Conservation (phyloP, 495 filamentous ascomycete species). For the Talaromyces borbonicus region DNA sequence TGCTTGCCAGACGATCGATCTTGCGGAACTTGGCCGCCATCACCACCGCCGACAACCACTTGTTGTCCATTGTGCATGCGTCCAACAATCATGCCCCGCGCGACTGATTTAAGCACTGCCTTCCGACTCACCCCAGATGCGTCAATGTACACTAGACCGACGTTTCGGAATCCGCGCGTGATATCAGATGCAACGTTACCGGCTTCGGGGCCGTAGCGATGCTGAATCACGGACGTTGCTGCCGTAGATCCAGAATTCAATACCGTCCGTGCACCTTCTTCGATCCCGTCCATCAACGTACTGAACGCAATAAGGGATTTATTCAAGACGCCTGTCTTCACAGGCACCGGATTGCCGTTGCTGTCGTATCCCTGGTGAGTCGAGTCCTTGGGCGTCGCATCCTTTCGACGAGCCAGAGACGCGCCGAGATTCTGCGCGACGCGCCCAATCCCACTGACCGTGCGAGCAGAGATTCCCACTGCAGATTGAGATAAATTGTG, state of each 20-base stretch:
- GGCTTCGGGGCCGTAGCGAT: slow-evolving; percentile 79
- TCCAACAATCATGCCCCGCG: slow-evolving; percentile 97
- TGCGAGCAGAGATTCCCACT: slow-evolving; percentile 71
- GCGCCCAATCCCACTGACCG: slow-evolving; percentile 69
- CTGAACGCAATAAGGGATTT: slow-evolving; percentile 93
- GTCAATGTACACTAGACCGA: slow-evolving; percentile 96
- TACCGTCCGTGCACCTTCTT: slow-evolving; percentile 68
- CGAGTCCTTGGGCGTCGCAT: slow-evolving; percentile 34
- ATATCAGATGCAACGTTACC: slow-evolving; percentile 60
- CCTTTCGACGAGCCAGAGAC: slow-evolving; percentile 51
- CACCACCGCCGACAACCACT: slow-evolving; percentile 72
- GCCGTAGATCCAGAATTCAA: slow-evolving; percentile 63
- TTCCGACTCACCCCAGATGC: slow-evolving; percentile 81
- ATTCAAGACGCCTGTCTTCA: slow-evolving; percentile 87
- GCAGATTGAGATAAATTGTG: slow-evolving; percentile 69
- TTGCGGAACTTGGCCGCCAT: slow-evolving; percentile 47
- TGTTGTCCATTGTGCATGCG: slow-evolving; percentile 75
- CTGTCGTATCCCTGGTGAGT: slow-evolving; percentile 43
- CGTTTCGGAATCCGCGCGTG: slow-evolving; percentile 84
- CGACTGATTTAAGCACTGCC: slow-evolving; percentile 84
- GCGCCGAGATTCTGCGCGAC: slow-evolving; percentile 87
- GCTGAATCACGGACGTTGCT: slow-evolving; percentile 69
- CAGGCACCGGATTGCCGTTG: slow-evolving; percentile 53
- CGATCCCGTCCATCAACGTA: slow-evolving; percentile 90
- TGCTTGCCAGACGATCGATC: slow-evolving; percentile 12